Evolutionary conservation across 305 asterid species (phyloP), one percentile per base, ranked within the genome.

Genomic region (Stenogyne calaminthoides): DNA sequence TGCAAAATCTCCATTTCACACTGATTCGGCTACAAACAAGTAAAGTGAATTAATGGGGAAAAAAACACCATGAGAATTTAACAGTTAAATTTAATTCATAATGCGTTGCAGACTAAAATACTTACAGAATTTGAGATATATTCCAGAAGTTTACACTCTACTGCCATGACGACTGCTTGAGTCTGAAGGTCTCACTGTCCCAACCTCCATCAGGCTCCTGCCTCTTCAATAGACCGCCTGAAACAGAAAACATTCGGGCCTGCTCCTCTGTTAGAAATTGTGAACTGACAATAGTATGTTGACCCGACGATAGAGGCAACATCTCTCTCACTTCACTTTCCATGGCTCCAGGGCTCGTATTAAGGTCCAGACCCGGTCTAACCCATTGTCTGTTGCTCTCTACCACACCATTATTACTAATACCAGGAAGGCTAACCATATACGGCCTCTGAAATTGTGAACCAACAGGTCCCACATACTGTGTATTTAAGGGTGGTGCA

Each of bases 281-380:
- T 54, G 89, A 80, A 78, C 87, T 83, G 75, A 85, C 81, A 78
- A 86, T 74, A 65, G 91, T 80, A 76, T 85, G 90, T 80, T 87
- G 97, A 58, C 84, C 76, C 9, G 89, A 87, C n/a, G 83, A 70
- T 70, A 74, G 57, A 56, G 87, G 81, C 36, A 85, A 52, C 15
- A 76, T 76, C 73, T 87, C 91, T 75, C 85, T 86, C 64, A 72
- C 78, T 27, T 88, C 98, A 70, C 78, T 65, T 42, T 94, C 99
- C 51, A 78, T 63, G 25, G 78, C 76, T 73, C 97, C 96, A 67
- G 96, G 96, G 69, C 98, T 98, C 0, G 95, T 85, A 88, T 92
- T 94, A 14, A 94, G 94, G 79, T 94, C 99, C 59, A 94, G 82
- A 67, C 92, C 96, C 80, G 86, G 97, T 80, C 87, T 80, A 69